phyloP scores from a whole-genome alignment of 148 eudicot genomes.

The Diospyros kaki region DNA sequence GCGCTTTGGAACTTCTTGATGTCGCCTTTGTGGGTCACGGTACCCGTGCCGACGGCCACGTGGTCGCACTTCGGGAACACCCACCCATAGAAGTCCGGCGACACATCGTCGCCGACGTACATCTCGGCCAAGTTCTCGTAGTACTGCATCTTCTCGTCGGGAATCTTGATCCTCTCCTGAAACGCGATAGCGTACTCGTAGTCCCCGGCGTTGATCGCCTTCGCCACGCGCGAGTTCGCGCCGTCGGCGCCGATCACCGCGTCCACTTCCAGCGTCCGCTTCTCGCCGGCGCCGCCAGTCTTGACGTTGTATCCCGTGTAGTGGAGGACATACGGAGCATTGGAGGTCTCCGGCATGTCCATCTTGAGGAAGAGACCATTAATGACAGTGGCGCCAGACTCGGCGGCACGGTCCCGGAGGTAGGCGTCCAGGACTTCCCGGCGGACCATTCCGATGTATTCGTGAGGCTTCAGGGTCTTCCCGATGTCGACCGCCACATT shows the following conservation, averaged over 20 bases:
- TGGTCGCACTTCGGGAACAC: conserved; percentile 87
- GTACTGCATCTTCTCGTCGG: conserved; percentile 80
- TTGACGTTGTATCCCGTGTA: conserved; percentile 76
- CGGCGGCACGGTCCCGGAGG: conserved; percentile 73
- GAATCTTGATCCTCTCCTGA: conserved; percentile 83
- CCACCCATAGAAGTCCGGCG: conserved; percentile 98
- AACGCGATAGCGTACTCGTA: conserved; percentile 98
- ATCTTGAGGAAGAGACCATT: conserved; percentile 86
- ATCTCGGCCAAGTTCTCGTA: conserved; percentile 89
- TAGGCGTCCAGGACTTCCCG: conserved; percentile 81
- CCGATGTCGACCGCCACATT: conserved; percentile 97
- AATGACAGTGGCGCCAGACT: conserved; percentile 64
- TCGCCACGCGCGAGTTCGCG: conserved; percentile 92
- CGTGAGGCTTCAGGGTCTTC: conserved; percentile 77
- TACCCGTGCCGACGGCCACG: conserved; percentile 95
- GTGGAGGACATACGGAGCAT: conserved; percentile 58
- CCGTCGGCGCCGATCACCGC: conserved; percentile 97
- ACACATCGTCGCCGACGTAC: conserved; percentile 96
- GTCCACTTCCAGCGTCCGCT: conserved; percentile 66
- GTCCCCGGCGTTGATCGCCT: conserved; percentile 81
- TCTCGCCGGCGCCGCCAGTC: conserved; percentile 62
- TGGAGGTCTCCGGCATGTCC: conserved; percentile 48
- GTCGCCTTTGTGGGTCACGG: conserved; percentile 93
- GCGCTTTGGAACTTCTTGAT: conserved; percentile 89
- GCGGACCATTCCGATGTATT: conserved; percentile 98